These are phyloP conservation scores for Rubroboletus pulcherrimus DNA, from an alignment of 768 basidiomycete species.

Conservation along the genomic window DNA sequence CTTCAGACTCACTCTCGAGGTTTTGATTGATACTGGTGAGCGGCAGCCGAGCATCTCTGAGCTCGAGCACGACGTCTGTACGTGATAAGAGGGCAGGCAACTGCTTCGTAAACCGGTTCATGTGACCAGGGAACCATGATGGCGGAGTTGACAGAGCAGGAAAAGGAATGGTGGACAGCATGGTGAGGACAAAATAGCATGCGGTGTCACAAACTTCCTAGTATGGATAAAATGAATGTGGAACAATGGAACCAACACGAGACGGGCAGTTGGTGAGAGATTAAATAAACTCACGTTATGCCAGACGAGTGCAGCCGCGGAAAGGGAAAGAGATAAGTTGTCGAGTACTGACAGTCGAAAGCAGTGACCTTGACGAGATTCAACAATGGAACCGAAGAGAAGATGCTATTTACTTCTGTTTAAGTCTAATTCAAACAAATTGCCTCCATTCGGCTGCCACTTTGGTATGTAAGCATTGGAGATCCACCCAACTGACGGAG, in stretches of 20 bases:
- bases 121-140: slow-evolving; percentile 97
- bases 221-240: slow-evolving; percentile 6
- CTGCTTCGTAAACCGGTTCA: slow-evolving; percentile 80
- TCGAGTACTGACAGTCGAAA: background rate
- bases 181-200: slow-evolving; percentile 17
- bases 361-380: background rate
- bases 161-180: slow-evolving; percentile 36
- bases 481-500: no score
- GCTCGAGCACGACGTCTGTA: slow-evolving; percentile 90
- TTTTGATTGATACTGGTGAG: slow-evolving; percentile 90
- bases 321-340: background rate
- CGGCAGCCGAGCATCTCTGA: slow-evolving; percentile 89
- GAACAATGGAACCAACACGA: background rate
- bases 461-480: background rate
- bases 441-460: slow-evolving; percentile 12
- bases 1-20: slow-evolving; percentile 64
- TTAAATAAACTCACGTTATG: background rate
- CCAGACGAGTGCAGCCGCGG: background rate
- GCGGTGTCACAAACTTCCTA: slow-evolving; percentile 3
- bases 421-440: slow-evolving; percentile 18
- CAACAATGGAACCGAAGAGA: slow-evolving; percentile 2
- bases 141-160: slow-evolving; percentile 64
- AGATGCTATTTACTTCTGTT: slow-evolving; percentile 23
- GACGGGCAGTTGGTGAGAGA: background rate
- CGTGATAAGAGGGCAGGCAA: slow-evolving; percentile 73